A percentile compares a stretch with the other conserved stretches of the same genome.
phyloP scores from a whole-genome alignment of 1,139 yeast genomes.

The Geotrichum citri-aurantii region DNA sequence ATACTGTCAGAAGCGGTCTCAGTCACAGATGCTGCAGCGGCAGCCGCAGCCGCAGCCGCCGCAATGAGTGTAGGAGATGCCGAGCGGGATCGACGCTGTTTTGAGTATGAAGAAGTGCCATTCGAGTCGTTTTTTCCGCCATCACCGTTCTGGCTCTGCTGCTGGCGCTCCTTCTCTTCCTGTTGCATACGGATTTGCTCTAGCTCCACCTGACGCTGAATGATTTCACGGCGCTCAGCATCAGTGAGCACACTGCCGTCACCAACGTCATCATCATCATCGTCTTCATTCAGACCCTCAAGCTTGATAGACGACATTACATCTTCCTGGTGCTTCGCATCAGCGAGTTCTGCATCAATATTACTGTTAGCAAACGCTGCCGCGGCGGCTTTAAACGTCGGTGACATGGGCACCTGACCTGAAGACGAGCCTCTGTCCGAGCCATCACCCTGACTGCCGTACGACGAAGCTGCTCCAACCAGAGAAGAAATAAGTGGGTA shows the following conservation, averaged over 20 bases:
- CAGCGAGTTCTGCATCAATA: conserved; percentile 14
- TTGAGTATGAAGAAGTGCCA: neutral
- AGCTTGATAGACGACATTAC: conserved; percentile 18
- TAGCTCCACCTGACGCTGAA: conserved; percentile 5
- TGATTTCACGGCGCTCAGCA: conserved; percentile 6
- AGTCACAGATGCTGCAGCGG: conserved; percentile 15
- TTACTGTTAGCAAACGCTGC: conserved; percentile 20
- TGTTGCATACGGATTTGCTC: conserved; percentile 1
- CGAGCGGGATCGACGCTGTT: conserved; percentile 6
- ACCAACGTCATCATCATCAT: conserved; percentile 12
- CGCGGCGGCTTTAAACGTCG: conserved; percentile 19
- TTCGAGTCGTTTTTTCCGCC: neutral
- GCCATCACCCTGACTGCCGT: conserved; percentile 6
- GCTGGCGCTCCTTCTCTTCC: conserved; percentile 8
- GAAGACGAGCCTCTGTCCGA: conserved; percentile 6
- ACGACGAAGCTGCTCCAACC: conserved; percentile 6
- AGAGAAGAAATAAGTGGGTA: conserved; percentile 10
- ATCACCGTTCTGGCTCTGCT: neutral
- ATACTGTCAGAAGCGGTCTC: conserved; percentile 1
- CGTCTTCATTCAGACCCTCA: conserved; percentile 15
- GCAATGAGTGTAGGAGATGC: conserved; percentile 12
- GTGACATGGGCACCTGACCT: conserved; percentile 16
- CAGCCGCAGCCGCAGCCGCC: conserved; percentile 17
- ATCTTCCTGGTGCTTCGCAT: conserved; percentile 18
- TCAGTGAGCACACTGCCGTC: conserved; percentile 1